These are phyloP conservation scores for Chenopodium formosanum DNA, from an alignment of 148 eudicot genomes.

Conservation along the genomic window DNA sequence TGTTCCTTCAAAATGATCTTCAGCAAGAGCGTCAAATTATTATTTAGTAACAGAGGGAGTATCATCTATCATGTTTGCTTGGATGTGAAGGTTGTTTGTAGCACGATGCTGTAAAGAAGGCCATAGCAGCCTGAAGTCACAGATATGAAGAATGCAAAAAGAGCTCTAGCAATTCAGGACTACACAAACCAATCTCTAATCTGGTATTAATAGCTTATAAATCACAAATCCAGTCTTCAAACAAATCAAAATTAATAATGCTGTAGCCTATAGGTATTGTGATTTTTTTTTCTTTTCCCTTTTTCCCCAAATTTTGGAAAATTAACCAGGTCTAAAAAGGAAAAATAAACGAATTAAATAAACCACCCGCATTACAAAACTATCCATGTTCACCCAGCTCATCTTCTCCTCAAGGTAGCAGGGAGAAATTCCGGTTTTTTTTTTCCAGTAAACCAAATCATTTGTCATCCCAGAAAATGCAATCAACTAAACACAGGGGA, in stretches of 20 bases:
- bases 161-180: constrained; percentile 4
- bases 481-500: background rate
- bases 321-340: constrained; percentile 11
- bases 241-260: constrained; percentile 24
- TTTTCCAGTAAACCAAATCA: background rate
- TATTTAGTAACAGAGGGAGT: too few relatives aligned
- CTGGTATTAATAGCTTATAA: constrained; percentile 19
- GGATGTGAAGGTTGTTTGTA: background rate
- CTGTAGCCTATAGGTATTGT: constrained; percentile 19
- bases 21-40: too few relatives aligned
- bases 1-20: background rate
- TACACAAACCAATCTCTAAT: constrained; percentile 24
- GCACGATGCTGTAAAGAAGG: background rate
- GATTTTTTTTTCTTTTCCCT: background rate
- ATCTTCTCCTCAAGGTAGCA: background rate
- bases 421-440: background rate
- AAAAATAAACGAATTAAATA: background rate
- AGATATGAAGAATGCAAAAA: background rate
- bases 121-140: background rate
- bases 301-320: background rate
- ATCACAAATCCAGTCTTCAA: constrained; percentile 28
- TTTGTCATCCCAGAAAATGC: background rate
- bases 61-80: background rate
- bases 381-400: constrained; percentile 1
- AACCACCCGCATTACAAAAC: background rate